These are phyloP conservation scores for Aspergillus puulaauensis DNA, from an alignment of 2,329 filamentous ascomycete species.

Conservation along the genomic window DNA sequence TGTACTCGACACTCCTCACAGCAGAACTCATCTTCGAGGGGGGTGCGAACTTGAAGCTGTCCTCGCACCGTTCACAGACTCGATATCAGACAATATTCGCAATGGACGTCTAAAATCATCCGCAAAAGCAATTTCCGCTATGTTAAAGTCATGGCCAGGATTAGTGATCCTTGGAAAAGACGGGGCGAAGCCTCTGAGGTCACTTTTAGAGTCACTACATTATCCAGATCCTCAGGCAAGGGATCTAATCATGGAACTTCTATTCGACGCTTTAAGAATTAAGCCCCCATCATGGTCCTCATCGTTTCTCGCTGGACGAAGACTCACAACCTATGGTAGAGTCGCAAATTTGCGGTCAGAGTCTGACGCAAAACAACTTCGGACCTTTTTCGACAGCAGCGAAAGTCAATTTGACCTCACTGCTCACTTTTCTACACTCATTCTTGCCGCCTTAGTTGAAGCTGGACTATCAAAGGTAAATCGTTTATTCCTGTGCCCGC, in stretches of 20 bases:
- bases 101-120: constrained; percentile 77
- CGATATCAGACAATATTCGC: constrained; percentile 55
- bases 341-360: constrained; percentile 78
- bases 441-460: constrained; percentile 81
- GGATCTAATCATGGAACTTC: constrained; percentile 81
- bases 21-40: constrained; percentile 77
- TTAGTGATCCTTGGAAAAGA: constrained; percentile 86
- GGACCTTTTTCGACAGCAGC: constrained; percentile 64
- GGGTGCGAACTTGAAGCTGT: constrained; percentile 86
- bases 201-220: constrained; percentile 68
- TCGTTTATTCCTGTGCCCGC: constrained; percentile 18
- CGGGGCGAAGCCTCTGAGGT: constrained; percentile 78
- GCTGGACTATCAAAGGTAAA: constrained; percentile 66
- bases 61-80: constrained; percentile 91
- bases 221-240: constrained; percentile 57
- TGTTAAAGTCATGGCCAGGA: constrained; percentile 91
- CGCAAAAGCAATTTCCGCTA: constrained; percentile 84
- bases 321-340: constrained; percentile 94
- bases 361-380: constrained; percentile 52
- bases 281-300: constrained; percentile 94
- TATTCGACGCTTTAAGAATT: constrained; percentile 82
- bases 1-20: constrained; percentile 79
- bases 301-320: constrained; percentile 86
- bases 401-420: constrained; percentile 70
- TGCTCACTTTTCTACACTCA: constrained; percentile 87